Base-by-base conservation (phyloP, 805 yeast genomes). In the Metschnikowia peoriensis region DNA sequence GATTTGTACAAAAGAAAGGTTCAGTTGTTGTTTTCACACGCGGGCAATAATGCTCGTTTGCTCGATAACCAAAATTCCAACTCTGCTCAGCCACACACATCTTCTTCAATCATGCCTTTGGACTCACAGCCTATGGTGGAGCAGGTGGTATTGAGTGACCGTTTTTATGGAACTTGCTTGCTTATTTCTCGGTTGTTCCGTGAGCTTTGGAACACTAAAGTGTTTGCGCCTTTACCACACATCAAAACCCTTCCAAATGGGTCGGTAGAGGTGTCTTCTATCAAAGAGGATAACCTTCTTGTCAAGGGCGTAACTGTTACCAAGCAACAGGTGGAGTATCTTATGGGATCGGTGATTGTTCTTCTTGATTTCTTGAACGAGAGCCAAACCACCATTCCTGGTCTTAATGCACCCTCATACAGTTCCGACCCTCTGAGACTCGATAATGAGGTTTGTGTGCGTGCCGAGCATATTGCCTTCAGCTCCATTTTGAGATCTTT, bases 391-490 rank as follows among this genome's bases (percentile, higher is more conserved):
- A 72, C 70, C 15, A 83, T 83, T 50, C 86, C 85, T 14, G 86
- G 88, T 1, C 73, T 82, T 50, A 75, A 80, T 44, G 81, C 85
- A n/a, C 82, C 85, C 34, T 75, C 72, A 50, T 79, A 78, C 58
- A 77, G 79, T 46, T 72, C 79, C 27, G 83, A 78, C 54, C 76
- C 81, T 4, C 63, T 72, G 10, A 72, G 72, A 54, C 73, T 75
- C 53, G 82, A 78, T 69, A 82, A 72, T 41, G 93, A 88, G 58
- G 83, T 87, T 41, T 85, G 91, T 42, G 73, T 83, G 50, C 92
- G 94, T 68, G 96, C 97, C 1, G 99, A 94, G 66, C 91, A 89
- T 62, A 84, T 90, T 62, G 97, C 96, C 7, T 81, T 93, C 58
- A 84, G 85, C 28, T 84, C 97, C 0, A 71, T 94, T 38, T 76